These are phyloP conservation scores for Alternaria burnsii DNA, from an alignment of 2,329 filamentous ascomycete species.

Conservation along the genomic window DNA sequence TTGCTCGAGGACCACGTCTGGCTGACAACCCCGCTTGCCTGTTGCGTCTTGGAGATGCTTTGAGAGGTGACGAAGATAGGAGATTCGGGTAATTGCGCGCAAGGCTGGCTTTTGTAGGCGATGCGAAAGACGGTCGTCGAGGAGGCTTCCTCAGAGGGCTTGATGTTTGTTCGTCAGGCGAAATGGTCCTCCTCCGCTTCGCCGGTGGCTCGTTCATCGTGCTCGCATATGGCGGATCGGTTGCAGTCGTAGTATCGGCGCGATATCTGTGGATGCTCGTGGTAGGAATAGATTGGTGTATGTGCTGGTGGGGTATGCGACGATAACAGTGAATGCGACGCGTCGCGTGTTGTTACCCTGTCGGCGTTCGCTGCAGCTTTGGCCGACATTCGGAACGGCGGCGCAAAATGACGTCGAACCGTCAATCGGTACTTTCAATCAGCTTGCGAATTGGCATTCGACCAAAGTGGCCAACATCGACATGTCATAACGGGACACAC, in stretches of 20 bases:
- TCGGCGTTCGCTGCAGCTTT: constrained; percentile 33
- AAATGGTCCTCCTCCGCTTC: constrained; percentile 48
- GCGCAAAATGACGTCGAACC: constrained; percentile 46
- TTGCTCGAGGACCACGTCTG: constrained; percentile 7
- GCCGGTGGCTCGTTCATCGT: constrained; percentile 44
- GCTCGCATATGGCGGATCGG: neutral
- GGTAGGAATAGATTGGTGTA: constrained; percentile 3
- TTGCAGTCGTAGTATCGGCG: neutral
- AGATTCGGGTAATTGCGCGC: constrained; percentile 50
- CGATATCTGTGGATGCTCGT: neutral
- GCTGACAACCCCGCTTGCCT: constrained; percentile 22
- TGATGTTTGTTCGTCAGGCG: constrained; percentile 33
- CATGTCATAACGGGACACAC: constrained; percentile 9
- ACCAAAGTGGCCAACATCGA: neutral
- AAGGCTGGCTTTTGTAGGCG: constrained; percentile 52
- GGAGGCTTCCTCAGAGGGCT: constrained; percentile 44
- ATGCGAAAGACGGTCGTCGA: constrained; percentile 49
- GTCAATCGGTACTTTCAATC: constrained; percentile 21
- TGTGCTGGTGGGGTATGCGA: constrained; percentile 13
- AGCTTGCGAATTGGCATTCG: constrained; percentile 11
- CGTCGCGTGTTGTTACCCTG: constrained; percentile 39
- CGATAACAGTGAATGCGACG: constrained; percentile 29
- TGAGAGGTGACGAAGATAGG: constrained; percentile 23
- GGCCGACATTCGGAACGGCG: constrained; percentile 38
- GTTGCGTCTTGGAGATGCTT: constrained; percentile 8